Evolutionary conservation across 2,329 filamentous ascomycete species (phyloP).

Genomic region (Botrytis galanthina): DNA sequence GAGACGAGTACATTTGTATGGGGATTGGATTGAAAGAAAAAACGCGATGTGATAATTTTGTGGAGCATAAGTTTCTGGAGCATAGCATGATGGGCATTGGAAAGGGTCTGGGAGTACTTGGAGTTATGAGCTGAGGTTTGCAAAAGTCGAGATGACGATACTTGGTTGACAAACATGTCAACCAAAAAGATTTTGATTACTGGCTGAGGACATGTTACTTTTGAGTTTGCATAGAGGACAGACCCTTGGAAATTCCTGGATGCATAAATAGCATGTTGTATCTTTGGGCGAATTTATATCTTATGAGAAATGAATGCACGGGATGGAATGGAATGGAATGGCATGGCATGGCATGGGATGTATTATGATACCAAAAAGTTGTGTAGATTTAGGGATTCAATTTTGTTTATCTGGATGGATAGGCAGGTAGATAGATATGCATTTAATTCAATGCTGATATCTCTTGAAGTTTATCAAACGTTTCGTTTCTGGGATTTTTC

Average conservation of each 20-base stretch:
- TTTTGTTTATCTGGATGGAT: no score
- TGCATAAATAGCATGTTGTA: neutral
- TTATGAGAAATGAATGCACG: neutral
- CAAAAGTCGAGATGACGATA: neutral
- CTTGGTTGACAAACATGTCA: neutral
- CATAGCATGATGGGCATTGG: neutral
- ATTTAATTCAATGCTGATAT: no score
- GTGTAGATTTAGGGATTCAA: neutral
- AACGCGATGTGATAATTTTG: neutral
- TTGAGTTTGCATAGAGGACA: neutral
- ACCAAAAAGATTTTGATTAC: neutral
- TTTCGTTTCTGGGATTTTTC: no score
- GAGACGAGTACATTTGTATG: neutral
- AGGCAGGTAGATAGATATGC: no score
- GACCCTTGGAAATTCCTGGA: no score
- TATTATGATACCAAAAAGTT: slow-evolving; percentile 5
- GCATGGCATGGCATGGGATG: neutral
- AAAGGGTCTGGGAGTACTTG: neutral
- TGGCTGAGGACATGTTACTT: neutral
- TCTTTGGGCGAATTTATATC: neutral
- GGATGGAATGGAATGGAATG: neutral
- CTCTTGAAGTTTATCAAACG: no score
- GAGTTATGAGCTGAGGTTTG: neutral
- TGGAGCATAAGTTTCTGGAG: neutral
- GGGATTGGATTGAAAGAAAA: neutral